phyloP scores from a whole-genome alignment of 495 filamentous ascomycete genomes.

The Daldinia loculata region DNA sequence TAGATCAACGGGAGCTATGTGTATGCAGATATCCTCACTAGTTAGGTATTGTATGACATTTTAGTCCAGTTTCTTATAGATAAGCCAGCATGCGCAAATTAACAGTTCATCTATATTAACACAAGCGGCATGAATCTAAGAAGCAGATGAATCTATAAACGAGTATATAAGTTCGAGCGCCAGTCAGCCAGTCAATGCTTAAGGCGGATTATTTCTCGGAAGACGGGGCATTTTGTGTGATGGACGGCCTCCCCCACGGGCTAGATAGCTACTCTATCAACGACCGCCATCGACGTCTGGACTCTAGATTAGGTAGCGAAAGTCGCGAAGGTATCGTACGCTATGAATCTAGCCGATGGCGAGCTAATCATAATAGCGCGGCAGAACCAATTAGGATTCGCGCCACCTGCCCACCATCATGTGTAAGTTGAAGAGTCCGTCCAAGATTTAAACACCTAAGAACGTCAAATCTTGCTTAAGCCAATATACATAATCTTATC shows the following conservation, averaged over 20 bases:
- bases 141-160: not conserved
- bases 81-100: not conserved
- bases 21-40: constrained; percentile 13
- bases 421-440: constrained; percentile 10
- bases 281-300: constrained; percentile 33
- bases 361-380: constrained; percentile 30
- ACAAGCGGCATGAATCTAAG: not conserved
- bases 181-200: not conserved
- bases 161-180: not conserved
- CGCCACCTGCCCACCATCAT: constrained; percentile 21
- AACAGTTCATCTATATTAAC: not conserved
- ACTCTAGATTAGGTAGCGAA: constrained; percentile 29
- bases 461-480: not conserved
- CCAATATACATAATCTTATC: not conserved
- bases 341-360: constrained; percentile 26
- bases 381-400: constrained; percentile 26
- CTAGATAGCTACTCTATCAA: constrained; percentile 22
- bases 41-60: not conserved
- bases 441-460: not conserved
- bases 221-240: constrained; percentile 30
- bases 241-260: constrained; percentile 40
- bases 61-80: constrained; percentile 10
- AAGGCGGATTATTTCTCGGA: not conserved
- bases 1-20: constrained; percentile 34
- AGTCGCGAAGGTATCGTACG: not conserved